Base-by-base conservation (phyloP, 768 basidiomycete species). In the Phanerochaete sordida region DNA sequence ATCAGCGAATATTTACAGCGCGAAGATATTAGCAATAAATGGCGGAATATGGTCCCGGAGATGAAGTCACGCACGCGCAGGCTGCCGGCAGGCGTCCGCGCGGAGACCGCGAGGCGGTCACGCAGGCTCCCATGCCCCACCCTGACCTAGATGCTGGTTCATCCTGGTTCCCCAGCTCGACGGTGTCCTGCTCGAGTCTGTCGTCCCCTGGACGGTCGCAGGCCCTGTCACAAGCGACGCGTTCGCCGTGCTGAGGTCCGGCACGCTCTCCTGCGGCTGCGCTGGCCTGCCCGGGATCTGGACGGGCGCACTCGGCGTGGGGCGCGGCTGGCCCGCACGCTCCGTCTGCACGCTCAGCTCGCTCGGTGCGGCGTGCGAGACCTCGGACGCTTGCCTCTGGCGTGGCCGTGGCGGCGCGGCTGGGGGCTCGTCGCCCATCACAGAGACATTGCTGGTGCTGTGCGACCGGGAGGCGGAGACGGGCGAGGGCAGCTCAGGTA, bases 201-300 rank as follows among this genome's bases (percentile, higher is more conserved):
- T 85, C 31, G 67, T 80, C 24, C 83, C 81, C 16, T 79, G 78
- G 12, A 86, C 69, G 7, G 86, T 87, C 49, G 81, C 79, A 44
- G 89, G 79, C 19, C 82, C 81, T 4, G 88, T 88, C 23, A 90
- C 79, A 64, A 89, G 87, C 58, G 88, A 90, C 60, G 79, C 79
- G 2, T 83, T 79, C 13, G 88, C 88, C 0, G 86, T 87, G 70
- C 88, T 89, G 67, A 90, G 79, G 68, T 86, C 86, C 0, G 81
- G 79, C 39, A 75, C 81, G 65, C 81, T 82, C 48, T 55, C 61
- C 48, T 66, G 61, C 49, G 37, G 60, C 30, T 47, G 24, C 19
- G 33, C 33, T n/a, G n/a, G n/a, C 2, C 64, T 56, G 23, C 61
- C 63, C 11, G 70, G 71, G 60, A 75, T 73, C 0, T 69, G 60